Conservation (phyloP, 2,329 filamentous ascomycete genomes). For the Aspergillus tanneri region DNA sequence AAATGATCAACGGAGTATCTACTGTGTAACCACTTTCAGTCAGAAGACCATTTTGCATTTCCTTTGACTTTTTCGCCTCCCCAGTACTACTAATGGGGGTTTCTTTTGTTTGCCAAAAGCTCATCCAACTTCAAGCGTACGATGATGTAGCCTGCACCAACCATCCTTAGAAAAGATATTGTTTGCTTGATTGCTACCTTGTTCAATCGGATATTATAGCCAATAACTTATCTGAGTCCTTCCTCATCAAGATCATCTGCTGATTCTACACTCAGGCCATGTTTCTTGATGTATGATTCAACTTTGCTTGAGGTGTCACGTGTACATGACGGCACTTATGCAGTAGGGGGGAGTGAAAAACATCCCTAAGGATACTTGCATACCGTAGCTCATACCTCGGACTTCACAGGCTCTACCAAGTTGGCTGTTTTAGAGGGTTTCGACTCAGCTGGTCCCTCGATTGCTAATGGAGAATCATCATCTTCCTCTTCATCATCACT, state of each 20-base stretch:
- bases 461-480: conserved; percentile 28
- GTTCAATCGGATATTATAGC: neutral
- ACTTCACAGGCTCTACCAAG: conserved; percentile 7
- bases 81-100: neutral
- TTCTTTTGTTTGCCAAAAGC: neutral
- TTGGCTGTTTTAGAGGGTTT: conserved; percentile 13
- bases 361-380: neutral
- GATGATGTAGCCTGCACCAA: neutral
- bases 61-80: neutral
- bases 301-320: neutral
- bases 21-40: neutral
- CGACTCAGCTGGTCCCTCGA: conserved; percentile 32
- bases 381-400: neutral
- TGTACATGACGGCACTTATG: neutral
- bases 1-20: neutral
- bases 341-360: neutral
- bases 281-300: neutral
- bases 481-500: conserved; percentile 40
- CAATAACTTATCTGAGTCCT: neutral
- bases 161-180: neutral
- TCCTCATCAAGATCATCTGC: neutral
- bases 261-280: neutral
- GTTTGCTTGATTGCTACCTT: neutral
- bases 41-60: neutral
- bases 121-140: neutral